These are phyloP conservation scores for Tuber microsphaerosporum DNA, from an alignment of 495 filamentous ascomycete species.

Conservation along the genomic window DNA sequence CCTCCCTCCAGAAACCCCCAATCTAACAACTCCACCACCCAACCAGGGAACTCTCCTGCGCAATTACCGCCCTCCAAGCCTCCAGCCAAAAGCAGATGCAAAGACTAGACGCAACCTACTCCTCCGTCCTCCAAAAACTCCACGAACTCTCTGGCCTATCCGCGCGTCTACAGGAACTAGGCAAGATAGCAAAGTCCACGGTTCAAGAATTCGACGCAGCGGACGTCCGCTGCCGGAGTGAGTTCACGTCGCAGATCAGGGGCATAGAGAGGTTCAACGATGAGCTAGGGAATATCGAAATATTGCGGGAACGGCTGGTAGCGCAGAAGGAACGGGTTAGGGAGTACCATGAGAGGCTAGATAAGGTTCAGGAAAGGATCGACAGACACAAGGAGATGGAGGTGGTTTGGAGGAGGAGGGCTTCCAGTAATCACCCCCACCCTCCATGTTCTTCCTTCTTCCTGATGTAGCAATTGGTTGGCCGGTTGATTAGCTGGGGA, in stretches of 20 bases:
- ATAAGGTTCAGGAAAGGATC: constrained; percentile 34
- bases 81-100: constrained; percentile 55
- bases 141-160: constrained; percentile 62
- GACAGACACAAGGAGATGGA: constrained; percentile 40
- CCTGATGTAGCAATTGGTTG: background rate
- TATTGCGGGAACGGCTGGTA: constrained; percentile 59
- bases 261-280: constrained; percentile 61
- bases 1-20: constrained; percentile 35
- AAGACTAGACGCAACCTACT: constrained; percentile 74
- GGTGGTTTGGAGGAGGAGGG: constrained; percentile 33
- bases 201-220: constrained; percentile 58
- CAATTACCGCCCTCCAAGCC: constrained; percentile 24
- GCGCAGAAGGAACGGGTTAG: constrained; percentile 57
- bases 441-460: background rate
- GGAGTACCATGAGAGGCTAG: constrained; percentile 30
- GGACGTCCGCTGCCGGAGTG: constrained; percentile 53
- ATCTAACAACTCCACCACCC: constrained; percentile 13
- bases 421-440: constrained; percentile 31
- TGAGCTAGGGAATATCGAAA: constrained; percentile 60
- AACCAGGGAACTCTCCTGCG: constrained; percentile 22
- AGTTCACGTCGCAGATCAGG: constrained; percentile 60
- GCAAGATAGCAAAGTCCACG: constrained; percentile 54
- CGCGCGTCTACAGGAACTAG: constrained; percentile 61
- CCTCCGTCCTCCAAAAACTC: constrained; percentile 72
- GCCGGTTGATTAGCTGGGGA: background rate